phyloP scores from a whole-genome alignment of 441 rosid species.

The Pelargonium fulgidum region DNA sequence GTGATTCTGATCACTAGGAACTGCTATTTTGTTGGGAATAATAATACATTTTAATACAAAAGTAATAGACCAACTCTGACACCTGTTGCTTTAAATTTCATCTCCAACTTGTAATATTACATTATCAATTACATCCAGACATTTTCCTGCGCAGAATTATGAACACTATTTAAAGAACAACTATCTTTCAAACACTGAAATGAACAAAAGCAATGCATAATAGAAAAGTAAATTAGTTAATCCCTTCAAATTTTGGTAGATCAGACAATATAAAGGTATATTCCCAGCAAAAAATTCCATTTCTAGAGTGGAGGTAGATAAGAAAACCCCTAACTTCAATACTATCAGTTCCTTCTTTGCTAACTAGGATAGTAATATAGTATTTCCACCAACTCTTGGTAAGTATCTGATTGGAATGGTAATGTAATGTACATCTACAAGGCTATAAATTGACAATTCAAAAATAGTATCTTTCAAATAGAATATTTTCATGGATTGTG shows the following conservation, averaged over 20 bases:
- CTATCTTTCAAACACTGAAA: neutral
- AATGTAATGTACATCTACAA: neutral
- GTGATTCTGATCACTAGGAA: neutral
- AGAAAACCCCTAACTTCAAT: neutral
- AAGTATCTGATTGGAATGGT: neutral
- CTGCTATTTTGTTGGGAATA: neutral
- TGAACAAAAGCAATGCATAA: neutral
- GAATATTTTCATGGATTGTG: neutral
- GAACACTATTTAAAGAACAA: neutral
- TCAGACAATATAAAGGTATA: neutral
- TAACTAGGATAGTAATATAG: neutral
- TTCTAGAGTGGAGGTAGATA: neutral
- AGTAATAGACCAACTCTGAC: neutral
- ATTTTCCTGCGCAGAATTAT: neutral
- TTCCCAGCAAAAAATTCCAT: neutral
- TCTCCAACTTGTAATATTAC: no score
- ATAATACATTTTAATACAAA: neutral
- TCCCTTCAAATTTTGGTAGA: neutral
- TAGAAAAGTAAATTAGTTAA: neutral
- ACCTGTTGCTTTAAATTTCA: neutral
- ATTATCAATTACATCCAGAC: no score
- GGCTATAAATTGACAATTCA: neutral
- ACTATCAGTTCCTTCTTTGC: neutral
- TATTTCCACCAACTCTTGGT: neutral
- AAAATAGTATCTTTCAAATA: neutral